A percentile compares a stretch with the other conserved stretches of the same genome.
phyloP scores from a whole-genome alignment of 148 eudicot species.

The Rhododendron griersonianum region DNA sequence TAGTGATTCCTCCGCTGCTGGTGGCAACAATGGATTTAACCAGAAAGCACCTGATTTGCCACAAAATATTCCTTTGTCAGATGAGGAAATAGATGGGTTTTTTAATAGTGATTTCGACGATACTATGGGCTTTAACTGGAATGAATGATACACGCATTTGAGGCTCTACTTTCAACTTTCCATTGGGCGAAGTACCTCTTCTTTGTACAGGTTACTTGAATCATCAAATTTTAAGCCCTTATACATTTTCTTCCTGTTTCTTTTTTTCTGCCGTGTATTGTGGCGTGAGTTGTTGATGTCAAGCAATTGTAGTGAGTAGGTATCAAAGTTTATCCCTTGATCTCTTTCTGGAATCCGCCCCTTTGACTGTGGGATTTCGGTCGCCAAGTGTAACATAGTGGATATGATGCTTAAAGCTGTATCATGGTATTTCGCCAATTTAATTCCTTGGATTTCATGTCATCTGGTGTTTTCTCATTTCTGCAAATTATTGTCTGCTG shows the following conservation, averaged over 20 bases:
- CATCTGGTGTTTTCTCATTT: background rate
- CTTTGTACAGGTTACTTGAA: slow-evolving; percentile 48
- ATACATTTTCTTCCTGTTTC: background rate
- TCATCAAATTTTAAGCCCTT: background rate
- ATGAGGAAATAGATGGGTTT: slow-evolving; percentile 66
- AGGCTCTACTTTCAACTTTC: slow-evolving; percentile 1
- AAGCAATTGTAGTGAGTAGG: slow-evolving; percentile 8
- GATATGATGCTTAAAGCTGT: slow-evolving; percentile 2
- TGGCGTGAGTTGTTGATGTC: background rate
- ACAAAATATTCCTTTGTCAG: slow-evolving; percentile 49
- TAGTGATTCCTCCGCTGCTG: slow-evolving; percentile 49
- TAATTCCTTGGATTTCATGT: background rate
- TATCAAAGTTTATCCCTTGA: slow-evolving; percentile 3
- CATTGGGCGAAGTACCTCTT: slow-evolving; percentile 5
- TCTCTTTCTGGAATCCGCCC: background rate
- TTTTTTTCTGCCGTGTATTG: background rate
- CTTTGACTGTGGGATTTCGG: background rate
- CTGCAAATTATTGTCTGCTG: background rate
- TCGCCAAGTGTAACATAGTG: slow-evolving; percentile 25
- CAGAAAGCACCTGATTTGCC: slow-evolving; percentile 45
- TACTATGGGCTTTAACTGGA: slow-evolving; percentile 69
- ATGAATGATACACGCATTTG: slow-evolving; percentile 37
- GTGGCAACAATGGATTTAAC: slow-evolving; percentile 35
- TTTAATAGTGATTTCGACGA: slow-evolving; percentile 64
- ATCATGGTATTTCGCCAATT: background rate